Percentiles rank a stretch among this genome's conserved stretches.
Conservation (phyloP, 2,329 filamentous ascomycete genomes). For the Diaporthe citri region DNA sequence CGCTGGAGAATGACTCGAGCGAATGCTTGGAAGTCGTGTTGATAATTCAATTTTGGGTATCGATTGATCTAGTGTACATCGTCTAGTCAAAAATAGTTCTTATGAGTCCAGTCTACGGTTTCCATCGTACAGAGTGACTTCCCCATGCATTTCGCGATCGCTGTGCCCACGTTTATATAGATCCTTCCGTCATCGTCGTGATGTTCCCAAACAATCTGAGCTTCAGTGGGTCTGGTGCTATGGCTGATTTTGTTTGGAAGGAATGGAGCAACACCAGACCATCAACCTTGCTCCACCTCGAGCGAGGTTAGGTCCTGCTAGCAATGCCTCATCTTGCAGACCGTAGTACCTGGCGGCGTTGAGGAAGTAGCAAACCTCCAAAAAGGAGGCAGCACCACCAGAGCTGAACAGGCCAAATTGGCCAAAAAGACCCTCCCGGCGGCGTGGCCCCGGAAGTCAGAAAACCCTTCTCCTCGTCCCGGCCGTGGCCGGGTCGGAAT, state of each 20-base stretch:
- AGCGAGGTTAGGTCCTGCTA: not conserved
- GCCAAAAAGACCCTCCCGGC: not conserved
- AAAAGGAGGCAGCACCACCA: not conserved
- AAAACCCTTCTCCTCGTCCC: conserved; percentile 1
- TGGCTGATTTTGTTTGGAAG: not conserved
- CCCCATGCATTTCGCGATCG: not conserved
- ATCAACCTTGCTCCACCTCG: not conserved
- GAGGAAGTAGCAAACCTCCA: too few relatives aligned
- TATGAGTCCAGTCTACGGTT: not conserved
- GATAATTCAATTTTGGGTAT: not conserved
- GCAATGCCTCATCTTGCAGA: not conserved
- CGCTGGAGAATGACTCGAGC: not conserved
- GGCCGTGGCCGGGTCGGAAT: not conserved
- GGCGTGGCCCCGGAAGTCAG: not conserved
- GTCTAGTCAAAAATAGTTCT: not conserved
- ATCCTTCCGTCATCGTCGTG: not conserved
- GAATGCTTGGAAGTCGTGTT: not conserved
- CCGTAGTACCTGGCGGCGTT: not conserved
- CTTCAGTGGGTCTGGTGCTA: not conserved
- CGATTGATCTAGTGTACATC: not conserved
- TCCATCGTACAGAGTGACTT: not conserved
- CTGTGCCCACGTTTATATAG: not conserved
- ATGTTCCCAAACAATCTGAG: too few relatives aligned
- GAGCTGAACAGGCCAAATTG: not conserved
- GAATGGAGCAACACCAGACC: not conserved